A percentile compares a stretch with the other conserved stretches of the same genome.
Conservation (phyloP, 176 grass and related monocot genomes). For the Oryza meyeriana region DNA sequence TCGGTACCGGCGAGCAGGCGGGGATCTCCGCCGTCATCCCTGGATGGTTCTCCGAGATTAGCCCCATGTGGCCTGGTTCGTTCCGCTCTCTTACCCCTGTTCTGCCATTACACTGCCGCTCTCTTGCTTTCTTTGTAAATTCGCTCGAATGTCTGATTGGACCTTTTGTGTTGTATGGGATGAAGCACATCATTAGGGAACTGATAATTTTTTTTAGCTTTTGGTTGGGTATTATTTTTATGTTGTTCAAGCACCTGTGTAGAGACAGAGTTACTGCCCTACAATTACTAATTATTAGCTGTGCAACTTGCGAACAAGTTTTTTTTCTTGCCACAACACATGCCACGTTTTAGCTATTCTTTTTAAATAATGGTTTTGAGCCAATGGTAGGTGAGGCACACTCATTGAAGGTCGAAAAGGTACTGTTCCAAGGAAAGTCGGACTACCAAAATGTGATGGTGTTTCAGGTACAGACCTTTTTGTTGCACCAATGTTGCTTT, state of each 20-base stretch:
- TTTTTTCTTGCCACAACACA: not conserved
- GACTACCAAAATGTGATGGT: slow-evolving; percentile 96
- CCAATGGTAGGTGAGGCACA: slow-evolving; percentile 70
- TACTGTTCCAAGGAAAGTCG: slow-evolving; percentile 86
- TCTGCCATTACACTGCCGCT: not conserved
- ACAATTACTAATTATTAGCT: not conserved
- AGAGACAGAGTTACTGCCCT: not conserved
- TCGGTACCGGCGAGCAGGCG: slow-evolving; percentile 41
- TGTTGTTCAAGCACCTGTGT: not conserved
- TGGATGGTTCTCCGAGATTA: slow-evolving; percentile 99
- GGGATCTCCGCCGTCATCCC: slow-evolving; percentile 88
- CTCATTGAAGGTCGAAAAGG: slow-evolving; percentile 90
- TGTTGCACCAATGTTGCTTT: not conserved
- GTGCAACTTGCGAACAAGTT: not conserved
- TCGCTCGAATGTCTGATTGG: not conserved
- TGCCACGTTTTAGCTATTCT: not conserved
- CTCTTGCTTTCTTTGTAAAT: not conserved
- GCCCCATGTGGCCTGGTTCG: slow-evolving; percentile 94
- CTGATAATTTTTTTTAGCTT: not conserved
- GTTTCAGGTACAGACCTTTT: slow-evolving; percentile 56
- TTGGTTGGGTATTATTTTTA: not conserved
- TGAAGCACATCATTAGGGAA: not conserved
- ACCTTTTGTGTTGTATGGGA: not conserved
- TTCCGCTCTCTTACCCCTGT: not conserved
- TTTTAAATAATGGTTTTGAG: slow-evolving; percentile 2